Conservation (phyloP, 306 rosid genomes). For the Crotalaria pallida region DNA sequence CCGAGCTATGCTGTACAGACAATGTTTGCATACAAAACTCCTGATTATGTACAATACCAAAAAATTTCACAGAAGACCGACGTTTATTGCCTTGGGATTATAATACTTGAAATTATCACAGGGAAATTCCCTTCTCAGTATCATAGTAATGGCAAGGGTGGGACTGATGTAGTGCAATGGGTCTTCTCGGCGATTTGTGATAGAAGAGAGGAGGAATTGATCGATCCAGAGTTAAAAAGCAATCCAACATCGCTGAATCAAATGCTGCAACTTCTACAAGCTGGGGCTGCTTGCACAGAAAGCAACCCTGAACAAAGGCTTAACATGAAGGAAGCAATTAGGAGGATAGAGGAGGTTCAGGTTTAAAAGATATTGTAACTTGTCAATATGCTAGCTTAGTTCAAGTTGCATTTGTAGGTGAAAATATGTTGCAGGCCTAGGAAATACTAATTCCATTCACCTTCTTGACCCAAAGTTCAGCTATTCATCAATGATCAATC, state of each 20-base stretch:
- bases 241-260: slow-evolving; percentile 15
- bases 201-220: slow-evolving; percentile 48
- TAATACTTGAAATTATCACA: slow-evolving; percentile 73
- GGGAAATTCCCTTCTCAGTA: slow-evolving; percentile 89
- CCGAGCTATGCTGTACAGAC: slow-evolving; percentile 43
- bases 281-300: slow-evolving; percentile 66
- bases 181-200: slow-evolving; percentile 46
- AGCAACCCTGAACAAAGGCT: slow-evolving; percentile 54
- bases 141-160: slow-evolving; percentile 74
- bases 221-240: slow-evolving; percentile 60
- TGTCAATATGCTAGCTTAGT: slow-evolving; percentile 34
- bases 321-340: slow-evolving; percentile 66
- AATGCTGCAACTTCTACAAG: slow-evolving; percentile 57
- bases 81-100: slow-evolving; percentile 79
- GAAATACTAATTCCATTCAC: slow-evolving; percentile 1
- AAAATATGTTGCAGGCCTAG: slow-evolving; percentile 28
- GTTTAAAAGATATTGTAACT: not conserved
- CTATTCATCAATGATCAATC: slow-evolving; percentile 10
- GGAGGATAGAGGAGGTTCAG: slow-evolving; percentile 62
- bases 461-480: slow-evolving; percentile 7
- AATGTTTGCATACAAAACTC: slow-evolving; percentile 70
- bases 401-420: slow-evolving; percentile 31
- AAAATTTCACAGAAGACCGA: slow-evolving; percentile 61
- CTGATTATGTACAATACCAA: slow-evolving; percentile 45
- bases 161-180: slow-evolving; percentile 84